Conservation (phyloP, 768 basidiomycete species). For the Auricularia sp. region DNA sequence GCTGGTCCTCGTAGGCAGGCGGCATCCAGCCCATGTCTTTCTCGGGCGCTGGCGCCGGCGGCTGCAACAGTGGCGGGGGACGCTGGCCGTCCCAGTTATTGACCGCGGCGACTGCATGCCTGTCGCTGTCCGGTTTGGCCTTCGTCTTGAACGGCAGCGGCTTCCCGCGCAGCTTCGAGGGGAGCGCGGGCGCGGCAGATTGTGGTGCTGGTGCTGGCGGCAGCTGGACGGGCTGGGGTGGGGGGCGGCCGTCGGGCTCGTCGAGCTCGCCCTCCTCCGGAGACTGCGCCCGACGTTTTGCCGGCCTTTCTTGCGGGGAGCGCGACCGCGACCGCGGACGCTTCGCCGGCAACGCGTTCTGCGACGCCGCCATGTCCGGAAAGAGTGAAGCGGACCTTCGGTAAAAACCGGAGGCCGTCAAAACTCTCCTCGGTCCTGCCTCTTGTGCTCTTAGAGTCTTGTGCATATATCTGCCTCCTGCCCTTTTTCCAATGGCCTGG, state of each 20-base stretch:
- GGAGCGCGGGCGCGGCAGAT: constrained; percentile 10
- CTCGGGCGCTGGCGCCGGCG: not conserved
- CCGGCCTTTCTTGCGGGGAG: constrained; percentile 39
- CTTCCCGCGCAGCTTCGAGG: constrained; percentile 26
- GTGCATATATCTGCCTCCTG: too few species aligned
- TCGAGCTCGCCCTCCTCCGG: constrained; percentile 81
- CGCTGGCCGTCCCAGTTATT: constrained; percentile 2
- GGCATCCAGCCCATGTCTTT: not conserved
- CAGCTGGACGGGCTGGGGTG: constrained; percentile 13
- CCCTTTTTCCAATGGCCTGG: too few species aligned
- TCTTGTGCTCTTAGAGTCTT: too few species aligned
- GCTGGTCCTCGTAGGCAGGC: not conserved
- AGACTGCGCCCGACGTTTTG: constrained; percentile 44
- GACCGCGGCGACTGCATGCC: not conserved
- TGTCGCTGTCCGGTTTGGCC: constrained; percentile 46
- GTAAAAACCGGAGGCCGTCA: too few species aligned
- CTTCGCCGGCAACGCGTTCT: not conserved
- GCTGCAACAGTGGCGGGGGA: not conserved
- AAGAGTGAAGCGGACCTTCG: not conserved
- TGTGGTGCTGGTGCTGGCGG: not conserved
- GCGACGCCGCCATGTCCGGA: not conserved
- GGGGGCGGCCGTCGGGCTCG: constrained; percentile 29
- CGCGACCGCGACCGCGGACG: constrained; percentile 20
- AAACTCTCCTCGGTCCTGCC: too few species aligned
- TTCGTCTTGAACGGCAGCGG: constrained; percentile 30